Base-by-base conservation (phyloP, 2,329 filamentous ascomycete species). In the Myriosclerotinia scirpicola region DNA sequence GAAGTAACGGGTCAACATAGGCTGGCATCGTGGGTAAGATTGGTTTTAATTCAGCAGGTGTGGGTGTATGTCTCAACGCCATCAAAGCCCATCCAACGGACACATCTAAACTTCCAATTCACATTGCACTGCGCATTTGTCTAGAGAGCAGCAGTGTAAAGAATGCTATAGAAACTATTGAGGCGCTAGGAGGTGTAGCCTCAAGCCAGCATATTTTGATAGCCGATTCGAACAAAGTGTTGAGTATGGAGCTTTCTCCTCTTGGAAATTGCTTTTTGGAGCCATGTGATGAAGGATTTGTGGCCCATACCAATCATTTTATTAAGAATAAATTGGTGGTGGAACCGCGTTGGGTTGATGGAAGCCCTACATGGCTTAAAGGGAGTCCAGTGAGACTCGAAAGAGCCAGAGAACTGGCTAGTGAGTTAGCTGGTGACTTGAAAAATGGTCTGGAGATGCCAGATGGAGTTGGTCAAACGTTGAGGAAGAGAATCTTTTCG, bases 31-130 rank as follows among this genome's bases (percentile, higher is more conserved):
- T 75, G 14, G 73, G 73, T 22, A 75, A 87, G 72, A 86, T 87
- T 52, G 85, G 85, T 0, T 76, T 87, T 67, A 87, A 87, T 70
- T 79, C 76, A 44, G 69, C 73, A 0, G 83, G 84, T 3, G 83
- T 87, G 0, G 85, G 83, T 0, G 81, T 83, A 0, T 81, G 80
- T 58, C 77, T 87, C 40, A 87, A 87, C 71, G 85, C 85, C 4
- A 84, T 87, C 68, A 77, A 78, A 68, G 82, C 81, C 2, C 76
- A 77, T 53, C 84, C 84, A 2, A 79, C 84, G 48, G 77, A 82
- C 67, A 72, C 77, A 1, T 74, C 73, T 4, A 79, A 79, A 14
- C 71, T 87, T 12, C 85, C 85, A 0, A 81, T 82, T 22, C 85
- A 87, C 73, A 75, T 87, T 15, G 84, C 80, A 0, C 77, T 87